Evolutionary conservation across 2,329 filamentous ascomycete genomes (phyloP).

Genomic region (Talaromyces verruculosus): DNA sequence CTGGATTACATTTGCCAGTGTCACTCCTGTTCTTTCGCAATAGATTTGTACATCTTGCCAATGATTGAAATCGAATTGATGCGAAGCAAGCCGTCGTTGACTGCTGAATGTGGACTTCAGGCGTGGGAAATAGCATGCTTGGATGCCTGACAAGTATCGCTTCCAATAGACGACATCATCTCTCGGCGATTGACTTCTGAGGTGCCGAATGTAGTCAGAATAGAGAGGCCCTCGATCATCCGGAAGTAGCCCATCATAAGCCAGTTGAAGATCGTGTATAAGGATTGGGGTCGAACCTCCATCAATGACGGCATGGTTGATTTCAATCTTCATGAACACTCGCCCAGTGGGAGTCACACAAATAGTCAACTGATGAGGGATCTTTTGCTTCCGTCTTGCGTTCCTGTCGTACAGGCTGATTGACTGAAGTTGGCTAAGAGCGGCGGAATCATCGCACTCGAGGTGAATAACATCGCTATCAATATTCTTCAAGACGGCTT

Average conservation of each 20-base stretch:
- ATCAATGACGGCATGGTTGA: constrained; percentile 21
- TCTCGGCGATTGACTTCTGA: constrained; percentile 29
- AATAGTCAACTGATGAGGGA: constrained; percentile 38
- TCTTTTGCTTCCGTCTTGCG: constrained; percentile 35
- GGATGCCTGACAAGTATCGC: constrained; percentile 34
- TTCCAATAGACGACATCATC: constrained; percentile 38
- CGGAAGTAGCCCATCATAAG: constrained; percentile 43
- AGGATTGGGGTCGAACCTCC: constrained; percentile 20
- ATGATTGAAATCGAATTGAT: constrained; percentile 32
- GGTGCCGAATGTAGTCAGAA: constrained; percentile 41
- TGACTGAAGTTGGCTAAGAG: constrained; percentile 13
- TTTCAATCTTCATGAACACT: constrained; percentile 38
- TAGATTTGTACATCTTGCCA: constrained; percentile 35
- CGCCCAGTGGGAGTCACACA: constrained; percentile 34
- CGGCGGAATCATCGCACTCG: constrained; percentile 32
- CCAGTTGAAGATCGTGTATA: constrained; percentile 20
- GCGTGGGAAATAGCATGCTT: constrained; percentile 34
- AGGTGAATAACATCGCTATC: constrained; percentile 31
- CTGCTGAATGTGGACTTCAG: constrained; percentile 16
- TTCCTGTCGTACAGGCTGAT: constrained; percentile 16
- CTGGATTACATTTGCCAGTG: constrained; percentile 40
- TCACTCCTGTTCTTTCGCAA: constrained; percentile 35
- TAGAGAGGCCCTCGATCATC: constrained; percentile 34
- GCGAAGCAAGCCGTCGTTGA: constrained; percentile 28
- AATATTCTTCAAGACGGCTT: constrained; percentile 36